Percentiles rank a stretch among this genome's conserved stretches.
Evolutionary conservation across 176 grass and related monocot species (phyloP).

Genomic region (Tillandsia leiboldiana): DNA sequence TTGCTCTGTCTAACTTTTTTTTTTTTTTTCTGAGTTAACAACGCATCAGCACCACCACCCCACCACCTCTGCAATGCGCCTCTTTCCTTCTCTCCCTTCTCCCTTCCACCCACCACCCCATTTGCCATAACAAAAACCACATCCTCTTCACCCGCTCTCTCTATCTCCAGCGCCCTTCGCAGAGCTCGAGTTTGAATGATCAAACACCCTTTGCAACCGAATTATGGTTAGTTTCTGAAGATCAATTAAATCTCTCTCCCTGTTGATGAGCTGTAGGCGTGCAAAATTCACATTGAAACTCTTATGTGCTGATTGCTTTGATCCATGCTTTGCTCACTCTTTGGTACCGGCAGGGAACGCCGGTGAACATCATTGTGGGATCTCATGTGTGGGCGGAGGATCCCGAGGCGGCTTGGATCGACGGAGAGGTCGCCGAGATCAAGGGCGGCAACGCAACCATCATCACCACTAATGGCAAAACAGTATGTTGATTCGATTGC

Average conservation of each 20-base stretch:
- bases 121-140: slow-evolving; percentile 2
- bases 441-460: slow-evolving; percentile 50
- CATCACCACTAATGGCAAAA: slow-evolving; percentile 44
- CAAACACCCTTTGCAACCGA: not conserved
- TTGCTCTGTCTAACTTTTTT: not conserved
- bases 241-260: not conserved
- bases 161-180: not conserved
- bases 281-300: not conserved
- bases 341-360: slow-evolving; percentile 45
- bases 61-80: slow-evolving; percentile 35
- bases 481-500: slow-evolving; percentile 30
- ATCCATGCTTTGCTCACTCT: slow-evolving; percentile 6
- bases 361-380: slow-evolving; percentile 94
- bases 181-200: slow-evolving; percentile 25
- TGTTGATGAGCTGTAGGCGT: not conserved
- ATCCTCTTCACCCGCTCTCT: slow-evolving; percentile 9
- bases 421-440: slow-evolving; percentile 76
- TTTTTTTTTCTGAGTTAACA: slow-evolving; percentile 8
- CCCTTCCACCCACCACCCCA: slow-evolving; percentile 3
- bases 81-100: slow-evolving; percentile 21
- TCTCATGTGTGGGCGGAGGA: slow-evolving; percentile 92
- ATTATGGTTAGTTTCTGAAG: slow-evolving; percentile 12
- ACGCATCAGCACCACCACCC: slow-evolving; percentile 24
- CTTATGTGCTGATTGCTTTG: slow-evolving; percentile 13
- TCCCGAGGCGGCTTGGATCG: slow-evolving; percentile 51